These are phyloP conservation scores for Raphidocelis subcapitata DNA, from an alignment of 139 green algal species.

Conservation along the genomic window DNA sequence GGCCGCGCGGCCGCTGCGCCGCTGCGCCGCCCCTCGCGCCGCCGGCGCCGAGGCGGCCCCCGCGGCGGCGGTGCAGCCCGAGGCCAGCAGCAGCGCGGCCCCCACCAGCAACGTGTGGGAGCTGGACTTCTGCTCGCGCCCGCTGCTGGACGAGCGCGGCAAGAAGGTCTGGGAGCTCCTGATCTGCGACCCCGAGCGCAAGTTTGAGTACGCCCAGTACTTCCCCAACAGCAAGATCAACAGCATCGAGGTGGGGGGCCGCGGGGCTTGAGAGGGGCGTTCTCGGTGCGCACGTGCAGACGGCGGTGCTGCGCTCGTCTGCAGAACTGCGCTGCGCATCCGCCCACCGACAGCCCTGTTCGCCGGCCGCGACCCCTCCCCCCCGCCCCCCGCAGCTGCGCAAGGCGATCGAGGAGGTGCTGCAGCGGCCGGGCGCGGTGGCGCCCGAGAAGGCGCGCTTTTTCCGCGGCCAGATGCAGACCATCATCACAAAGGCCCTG, in stretches of 20 bases:
- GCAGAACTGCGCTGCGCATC: no score
- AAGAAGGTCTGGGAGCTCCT: slow-evolving; percentile 99
- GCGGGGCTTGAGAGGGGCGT: not conserved
- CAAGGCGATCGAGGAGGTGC: slow-evolving; percentile 68
- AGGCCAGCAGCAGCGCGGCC: slow-evolving; percentile 15
- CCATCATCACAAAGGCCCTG: slow-evolving; percentile 95
- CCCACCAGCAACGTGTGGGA: slow-evolving; percentile 75
- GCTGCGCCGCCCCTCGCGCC: no score
- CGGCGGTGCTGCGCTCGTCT: no score
- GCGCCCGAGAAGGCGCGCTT: slow-evolving; percentile 79
- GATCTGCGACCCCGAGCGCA: slow-evolving; percentile 80
- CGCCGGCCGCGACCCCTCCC: not conserved
- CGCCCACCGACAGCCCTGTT: no score
- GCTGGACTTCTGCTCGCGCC: slow-evolving; percentile 96
- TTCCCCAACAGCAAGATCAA: slow-evolving; percentile 99
- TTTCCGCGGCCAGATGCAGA: slow-evolving; percentile 97
- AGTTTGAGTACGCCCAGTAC: slow-evolving; percentile 89
- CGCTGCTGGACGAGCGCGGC: slow-evolving; percentile 92
- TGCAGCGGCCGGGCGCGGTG: slow-evolving; percentile 64
- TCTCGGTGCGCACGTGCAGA: no score
- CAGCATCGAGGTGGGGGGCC: slow-evolving; percentile 74
- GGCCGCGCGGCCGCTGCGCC: no score
- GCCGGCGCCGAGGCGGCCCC: no score
- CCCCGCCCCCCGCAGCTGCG: slow-evolving; percentile 63
- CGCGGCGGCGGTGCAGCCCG: slow-evolving; percentile 4